Percentiles rank a stretch among this genome's conserved stretches.
phyloP scores from a whole-genome alignment of 1,284 basidiomycete genomes.

The Wolfiporia cocos region DNA sequence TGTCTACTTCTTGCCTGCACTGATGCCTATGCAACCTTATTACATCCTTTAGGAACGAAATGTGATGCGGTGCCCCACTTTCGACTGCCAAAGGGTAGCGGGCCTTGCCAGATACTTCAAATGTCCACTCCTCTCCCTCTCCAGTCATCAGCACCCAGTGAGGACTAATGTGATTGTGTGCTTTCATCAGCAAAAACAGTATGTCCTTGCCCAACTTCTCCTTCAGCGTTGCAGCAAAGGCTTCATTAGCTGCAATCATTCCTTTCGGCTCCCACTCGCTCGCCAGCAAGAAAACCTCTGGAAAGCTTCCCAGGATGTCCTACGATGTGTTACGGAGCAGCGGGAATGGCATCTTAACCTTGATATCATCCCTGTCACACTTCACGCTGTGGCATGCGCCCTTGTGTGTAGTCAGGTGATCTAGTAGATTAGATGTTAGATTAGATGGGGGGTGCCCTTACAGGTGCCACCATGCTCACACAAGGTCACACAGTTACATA shows the following conservation, averaged over 20 bases:
- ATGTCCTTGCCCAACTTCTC: slow-evolving; percentile 23
- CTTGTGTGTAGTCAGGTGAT: too few species aligned
- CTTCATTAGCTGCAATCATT: slow-evolving; percentile 28
- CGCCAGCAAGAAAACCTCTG: slow-evolving; percentile 39
- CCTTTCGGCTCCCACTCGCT: slow-evolving; percentile 46
- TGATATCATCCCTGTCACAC: too few species aligned
- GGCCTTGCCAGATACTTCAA: slow-evolving; percentile 38
- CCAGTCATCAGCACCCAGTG: slow-evolving; percentile 44
- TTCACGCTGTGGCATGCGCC: too few species aligned
- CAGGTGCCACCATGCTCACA: too few species aligned
- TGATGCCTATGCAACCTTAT: too few species aligned
- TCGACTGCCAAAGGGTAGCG: too few species aligned
- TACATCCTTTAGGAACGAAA: too few species aligned
- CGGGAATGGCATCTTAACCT: slow-evolving; percentile 33
- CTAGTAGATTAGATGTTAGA: too few species aligned
- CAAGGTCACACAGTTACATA: too few species aligned
- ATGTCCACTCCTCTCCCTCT: slow-evolving; percentile 56
- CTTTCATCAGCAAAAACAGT: slow-evolving; percentile 33
- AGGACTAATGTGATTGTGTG: slow-evolving; percentile 60
- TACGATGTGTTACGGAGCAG: slow-evolving; percentile 31
- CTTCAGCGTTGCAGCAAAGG: slow-evolving; percentile 32
- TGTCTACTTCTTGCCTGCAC: too few species aligned
- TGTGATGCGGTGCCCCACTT: too few species aligned
- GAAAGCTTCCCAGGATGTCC: slow-evolving; percentile 32
- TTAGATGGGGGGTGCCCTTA: too few species aligned